Evolutionary conservation across 441 rosid species (phyloP).

Genomic region (Erodium texanum): DNA sequence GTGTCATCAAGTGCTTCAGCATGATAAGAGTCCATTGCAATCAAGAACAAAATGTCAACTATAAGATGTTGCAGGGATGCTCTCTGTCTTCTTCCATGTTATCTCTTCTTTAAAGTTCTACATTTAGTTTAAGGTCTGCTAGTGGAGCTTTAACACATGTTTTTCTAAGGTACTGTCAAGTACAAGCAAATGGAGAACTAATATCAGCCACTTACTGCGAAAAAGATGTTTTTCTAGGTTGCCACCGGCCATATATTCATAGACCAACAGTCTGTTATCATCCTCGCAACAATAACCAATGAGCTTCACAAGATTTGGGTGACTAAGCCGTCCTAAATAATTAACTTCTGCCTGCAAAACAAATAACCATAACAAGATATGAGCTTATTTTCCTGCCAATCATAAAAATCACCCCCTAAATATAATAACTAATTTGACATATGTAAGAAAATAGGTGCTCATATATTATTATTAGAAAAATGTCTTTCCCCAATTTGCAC

Average conservation of each 20-base stretch:
- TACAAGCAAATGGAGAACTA: not conserved
- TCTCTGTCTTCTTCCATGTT: not conserved
- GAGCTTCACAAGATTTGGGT: constrained; percentile 90
- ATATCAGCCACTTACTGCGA: constrained; percentile 51
- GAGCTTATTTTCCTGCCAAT: not conserved
- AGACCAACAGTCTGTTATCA: constrained; percentile 82
- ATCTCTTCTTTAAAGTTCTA: not conserved
- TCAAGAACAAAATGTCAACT: not conserved
- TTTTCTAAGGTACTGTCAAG: not conserved
- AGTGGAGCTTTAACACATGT: not conserved
- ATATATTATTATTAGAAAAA: not conserved
- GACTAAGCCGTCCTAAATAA: constrained; percentile 88
- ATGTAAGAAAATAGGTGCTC: no score
- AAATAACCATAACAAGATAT: constrained; percentile 9
- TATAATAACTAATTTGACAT: not conserved
- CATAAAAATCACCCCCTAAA: not conserved
- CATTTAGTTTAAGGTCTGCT: no score
- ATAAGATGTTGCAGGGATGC: not conserved
- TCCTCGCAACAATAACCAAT: constrained; percentile 98
- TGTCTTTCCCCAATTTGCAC: not conserved
- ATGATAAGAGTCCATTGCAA: not conserved
- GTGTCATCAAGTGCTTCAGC: no score
- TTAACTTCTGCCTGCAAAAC: constrained; percentile 82
- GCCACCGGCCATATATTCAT: constrained; percentile 91
- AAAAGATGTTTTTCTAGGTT: constrained; percentile 94